Percentiles rank a stretch among this genome's conserved stretches.
These are phyloP conservation scores for Ustilago loliicola DNA, from an alignment of 1,284 basidiomycete species.

Conservation along the genomic window DNA sequence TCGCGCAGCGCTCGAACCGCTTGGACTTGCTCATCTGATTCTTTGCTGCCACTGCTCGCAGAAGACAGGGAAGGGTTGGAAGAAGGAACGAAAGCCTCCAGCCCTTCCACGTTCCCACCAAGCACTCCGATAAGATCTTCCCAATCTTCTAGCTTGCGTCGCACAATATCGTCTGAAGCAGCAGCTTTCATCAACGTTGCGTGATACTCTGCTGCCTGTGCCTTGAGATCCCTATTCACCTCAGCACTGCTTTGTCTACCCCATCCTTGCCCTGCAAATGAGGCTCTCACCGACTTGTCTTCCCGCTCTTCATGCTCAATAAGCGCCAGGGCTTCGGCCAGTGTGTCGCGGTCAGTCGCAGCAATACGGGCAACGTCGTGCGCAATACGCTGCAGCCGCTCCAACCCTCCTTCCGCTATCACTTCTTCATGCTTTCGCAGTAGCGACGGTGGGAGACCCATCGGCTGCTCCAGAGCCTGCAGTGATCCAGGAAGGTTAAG, in stretches of 20 bases:
- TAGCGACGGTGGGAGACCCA: slow-evolving; percentile 88
- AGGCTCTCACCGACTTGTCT: slow-evolving; percentile 77
- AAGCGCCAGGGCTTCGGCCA: slow-evolving; percentile 86
- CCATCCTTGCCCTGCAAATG: slow-evolving; percentile 73
- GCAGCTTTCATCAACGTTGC: slow-evolving; percentile 55
- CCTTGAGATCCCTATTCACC: slow-evolving; percentile 70
- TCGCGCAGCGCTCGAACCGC: slow-evolving; percentile 78
- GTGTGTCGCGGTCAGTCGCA: slow-evolving; percentile 76
- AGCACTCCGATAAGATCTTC: slow-evolving; percentile 42
- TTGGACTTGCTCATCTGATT: slow-evolving; percentile 31
- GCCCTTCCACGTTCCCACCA: slow-evolving; percentile 23
- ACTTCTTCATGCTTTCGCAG: slow-evolving; percentile 89
- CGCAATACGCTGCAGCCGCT: slow-evolving; percentile 80
- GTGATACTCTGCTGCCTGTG: slow-evolving; percentile 51
- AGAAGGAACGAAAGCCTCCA: slow-evolving; percentile 44
- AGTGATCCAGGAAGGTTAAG: slow-evolving; percentile 87
- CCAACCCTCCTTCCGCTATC: slow-evolving; percentile 80
- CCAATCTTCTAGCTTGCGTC: slow-evolving; percentile 71
- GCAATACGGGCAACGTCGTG: slow-evolving; percentile 81
- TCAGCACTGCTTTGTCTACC: slow-evolving; percentile 74
- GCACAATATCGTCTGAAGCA: slow-evolving; percentile 70
- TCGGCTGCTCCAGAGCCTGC: slow-evolving; percentile 87
- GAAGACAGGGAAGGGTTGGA: slow-evolving; percentile 30
- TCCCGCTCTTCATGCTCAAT: slow-evolving; percentile 89
- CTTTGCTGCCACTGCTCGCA: background rate